Conservation (phyloP, 768 basidiomycete genomes). For the Lentinula detonsa region DNA sequence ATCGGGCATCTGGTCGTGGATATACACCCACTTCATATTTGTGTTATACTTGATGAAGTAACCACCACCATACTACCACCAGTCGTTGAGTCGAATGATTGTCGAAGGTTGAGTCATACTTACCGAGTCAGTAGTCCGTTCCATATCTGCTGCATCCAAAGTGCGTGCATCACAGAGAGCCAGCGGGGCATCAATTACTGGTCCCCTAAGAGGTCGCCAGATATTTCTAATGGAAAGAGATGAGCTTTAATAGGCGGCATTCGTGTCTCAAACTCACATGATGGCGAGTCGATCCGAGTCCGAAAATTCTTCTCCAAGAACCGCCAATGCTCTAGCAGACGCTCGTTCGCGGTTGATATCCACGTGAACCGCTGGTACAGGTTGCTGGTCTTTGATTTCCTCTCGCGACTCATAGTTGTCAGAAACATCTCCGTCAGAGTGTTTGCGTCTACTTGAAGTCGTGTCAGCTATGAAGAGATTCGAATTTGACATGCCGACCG, state of each 20-base stretch:
- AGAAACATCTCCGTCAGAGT: background rate
- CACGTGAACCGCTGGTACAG: conserved; percentile 7
- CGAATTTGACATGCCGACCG: background rate
- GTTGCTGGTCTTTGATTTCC: background rate
- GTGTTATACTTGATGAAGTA: conserved; percentile 6
- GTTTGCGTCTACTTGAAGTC: background rate
- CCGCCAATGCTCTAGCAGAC: background rate
- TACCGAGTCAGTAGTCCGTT: conserved; percentile 4
- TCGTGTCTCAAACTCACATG: background rate
- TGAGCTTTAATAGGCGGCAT: background rate
- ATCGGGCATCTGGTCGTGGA: conserved; percentile 6
- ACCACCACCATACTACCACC: conserved; percentile 6
- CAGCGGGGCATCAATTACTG: conserved; percentile 5
- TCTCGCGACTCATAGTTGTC: background rate
- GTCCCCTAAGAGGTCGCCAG: conserved; percentile 6
- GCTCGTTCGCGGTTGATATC: conserved; percentile 6
- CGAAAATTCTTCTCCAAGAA: conserved; percentile 4
- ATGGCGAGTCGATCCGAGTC: background rate
- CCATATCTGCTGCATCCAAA: conserved; percentile 6
- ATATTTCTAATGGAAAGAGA: background rate
- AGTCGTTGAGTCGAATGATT: too few relatives aligned
- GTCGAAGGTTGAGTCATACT: background rate
- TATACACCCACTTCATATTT: conserved; percentile 7
- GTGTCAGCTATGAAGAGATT: background rate
- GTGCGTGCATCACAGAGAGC: conserved; percentile 7